Conservation (phyloP, 73 alveolate species). For the Paramecium primaurelia region DNA sequence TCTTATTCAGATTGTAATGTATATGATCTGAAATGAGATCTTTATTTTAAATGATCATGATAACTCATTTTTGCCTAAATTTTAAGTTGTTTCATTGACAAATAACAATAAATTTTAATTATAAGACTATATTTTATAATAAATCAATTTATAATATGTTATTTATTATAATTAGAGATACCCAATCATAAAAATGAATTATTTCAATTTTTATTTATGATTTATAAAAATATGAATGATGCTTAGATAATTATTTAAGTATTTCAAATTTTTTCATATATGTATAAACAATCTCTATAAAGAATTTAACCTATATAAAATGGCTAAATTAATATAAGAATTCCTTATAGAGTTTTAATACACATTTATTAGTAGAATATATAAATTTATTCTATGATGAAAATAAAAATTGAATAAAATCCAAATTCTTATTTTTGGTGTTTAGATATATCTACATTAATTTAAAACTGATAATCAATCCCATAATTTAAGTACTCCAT, state of each 20-base stretch:
- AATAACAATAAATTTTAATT: not conserved
- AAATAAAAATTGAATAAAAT: not conserved
- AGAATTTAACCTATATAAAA: not conserved
- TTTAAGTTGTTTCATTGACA: not conserved
- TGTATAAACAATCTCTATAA: not conserved
- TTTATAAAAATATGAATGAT: too few relatives aligned
- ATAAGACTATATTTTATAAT: not conserved
- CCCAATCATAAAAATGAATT: not conserved
- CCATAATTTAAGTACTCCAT: slow-evolving; percentile 97
- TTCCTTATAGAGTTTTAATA: not conserved
- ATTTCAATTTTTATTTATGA: too few relatives aligned
- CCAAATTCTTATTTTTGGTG: not conserved
- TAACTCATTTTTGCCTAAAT: not conserved
- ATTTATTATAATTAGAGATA: not conserved
- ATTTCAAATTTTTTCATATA: too few relatives aligned
- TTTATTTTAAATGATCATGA: not conserved
- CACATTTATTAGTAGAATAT: not conserved
- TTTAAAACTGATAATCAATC: slow-evolving; percentile 69
- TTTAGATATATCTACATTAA: not conserved
- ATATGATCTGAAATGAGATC: not conserved
- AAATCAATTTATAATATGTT: not conserved
- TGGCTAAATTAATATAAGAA: too few relatives aligned
- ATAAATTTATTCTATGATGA: too few relatives aligned
- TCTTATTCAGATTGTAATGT: not conserved
- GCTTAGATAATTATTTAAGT: too few relatives aligned